Percentiles rank a stretch among this genome's conserved stretches.
Evolutionary conservation across 73 alveolate genomes (phyloP).

Genomic region (Tetrahymena thermophila): DNA sequence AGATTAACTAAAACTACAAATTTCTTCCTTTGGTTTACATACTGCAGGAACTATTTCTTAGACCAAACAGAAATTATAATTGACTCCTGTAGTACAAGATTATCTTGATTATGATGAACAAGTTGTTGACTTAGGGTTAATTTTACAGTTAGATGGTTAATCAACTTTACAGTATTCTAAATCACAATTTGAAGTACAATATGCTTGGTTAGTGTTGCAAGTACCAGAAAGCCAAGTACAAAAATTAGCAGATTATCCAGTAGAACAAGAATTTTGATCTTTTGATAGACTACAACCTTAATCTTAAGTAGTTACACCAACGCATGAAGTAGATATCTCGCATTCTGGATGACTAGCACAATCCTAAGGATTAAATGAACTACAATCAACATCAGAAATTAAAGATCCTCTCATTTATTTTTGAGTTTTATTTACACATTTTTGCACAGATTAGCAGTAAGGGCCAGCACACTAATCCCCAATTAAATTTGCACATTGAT

Average conservation of each 20-base stretch:
- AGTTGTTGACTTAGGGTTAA: neutral
- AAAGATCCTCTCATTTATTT: neutral
- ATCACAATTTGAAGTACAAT: neutral
- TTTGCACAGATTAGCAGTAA: neutral
- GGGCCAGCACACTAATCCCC: neutral
- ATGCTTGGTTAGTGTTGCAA: neutral
- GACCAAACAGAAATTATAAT: neutral
- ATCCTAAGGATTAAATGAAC: neutral
- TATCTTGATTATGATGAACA: neutral
- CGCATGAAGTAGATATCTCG: neutral
- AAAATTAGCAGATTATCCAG: neutral
- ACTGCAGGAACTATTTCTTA: neutral
- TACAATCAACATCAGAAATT: neutral
- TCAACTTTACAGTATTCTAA: neutral
- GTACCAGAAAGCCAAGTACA: neutral
- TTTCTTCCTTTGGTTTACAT: neutral
- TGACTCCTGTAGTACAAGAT: neutral
- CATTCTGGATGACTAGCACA: neutral
- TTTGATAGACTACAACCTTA: neutral
- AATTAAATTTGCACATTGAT: neutral
- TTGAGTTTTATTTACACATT: neutral
- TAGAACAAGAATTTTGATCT: neutral
- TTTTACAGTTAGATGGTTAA: neutral
- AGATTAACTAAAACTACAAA: neutral
- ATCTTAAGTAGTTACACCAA: neutral